Conservation (phyloP, 108 stramenopile species). For the Nitzschia sp. region DNA sequence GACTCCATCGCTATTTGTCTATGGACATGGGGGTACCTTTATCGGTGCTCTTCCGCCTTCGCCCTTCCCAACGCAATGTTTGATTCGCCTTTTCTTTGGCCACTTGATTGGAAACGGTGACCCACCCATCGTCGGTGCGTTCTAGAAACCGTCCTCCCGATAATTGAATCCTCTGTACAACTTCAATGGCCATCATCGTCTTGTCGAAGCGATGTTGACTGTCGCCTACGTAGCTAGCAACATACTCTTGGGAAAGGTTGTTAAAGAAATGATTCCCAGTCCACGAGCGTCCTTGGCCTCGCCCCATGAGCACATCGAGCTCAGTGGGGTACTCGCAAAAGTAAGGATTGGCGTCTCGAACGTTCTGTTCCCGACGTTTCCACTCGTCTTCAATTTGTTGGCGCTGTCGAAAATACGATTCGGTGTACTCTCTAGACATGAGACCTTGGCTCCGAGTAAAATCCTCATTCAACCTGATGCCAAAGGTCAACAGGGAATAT, state of each 20-base stretch:
- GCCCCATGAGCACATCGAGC: constrained; percentile 25
- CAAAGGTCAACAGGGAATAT: not conserved
- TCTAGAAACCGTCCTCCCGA: constrained; percentile 1
- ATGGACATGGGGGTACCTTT: too few relatives aligned
- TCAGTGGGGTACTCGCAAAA: not conserved
- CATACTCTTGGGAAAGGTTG: constrained; percentile 13
- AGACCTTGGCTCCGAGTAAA: not conserved
- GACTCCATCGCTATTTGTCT: too few relatives aligned
- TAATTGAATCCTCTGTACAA: constrained; percentile 1
- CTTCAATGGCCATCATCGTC: not conserved
- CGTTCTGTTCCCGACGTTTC: not conserved
- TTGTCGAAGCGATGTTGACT: constrained; percentile 9
- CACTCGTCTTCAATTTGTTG: not conserved
- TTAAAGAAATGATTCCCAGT: too few relatives aligned
- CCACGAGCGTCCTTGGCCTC: too few relatives aligned
- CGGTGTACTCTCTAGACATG: not conserved
- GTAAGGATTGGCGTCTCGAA: not conserved
- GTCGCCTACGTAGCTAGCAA: not conserved
- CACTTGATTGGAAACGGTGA: not conserved
- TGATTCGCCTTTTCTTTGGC: constrained; percentile 3
- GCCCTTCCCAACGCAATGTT: too few relatives aligned
- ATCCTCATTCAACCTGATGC: not conserved
- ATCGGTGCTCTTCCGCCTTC: too few relatives aligned
- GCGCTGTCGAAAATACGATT: not conserved
- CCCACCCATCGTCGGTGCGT: constrained; percentile 4